Conservation (phyloP, 2,329 filamentous ascomycete species). For the Sporothrix mexicana region DNA sequence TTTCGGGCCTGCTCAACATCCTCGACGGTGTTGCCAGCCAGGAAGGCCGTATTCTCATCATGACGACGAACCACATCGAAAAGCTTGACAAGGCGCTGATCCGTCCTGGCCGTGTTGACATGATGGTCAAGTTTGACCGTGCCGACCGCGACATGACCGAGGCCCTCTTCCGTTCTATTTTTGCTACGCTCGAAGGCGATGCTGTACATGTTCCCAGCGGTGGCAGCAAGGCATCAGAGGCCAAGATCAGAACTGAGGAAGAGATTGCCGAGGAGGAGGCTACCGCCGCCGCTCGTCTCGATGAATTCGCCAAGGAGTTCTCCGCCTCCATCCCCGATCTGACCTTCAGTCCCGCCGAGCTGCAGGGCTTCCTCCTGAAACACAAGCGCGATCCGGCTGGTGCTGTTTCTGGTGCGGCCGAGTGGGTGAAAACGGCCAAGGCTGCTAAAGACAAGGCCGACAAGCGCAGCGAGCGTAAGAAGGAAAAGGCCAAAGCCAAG, state of each 20-base stretch:
- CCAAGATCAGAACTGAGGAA: conserved; percentile 42
- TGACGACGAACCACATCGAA: conserved; percentile 69
- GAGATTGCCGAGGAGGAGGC: conserved; percentile 39
- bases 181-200: conserved; percentile 58
- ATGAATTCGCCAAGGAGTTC: conserved; percentile 56
- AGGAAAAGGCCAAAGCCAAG: conserved; percentile 47
- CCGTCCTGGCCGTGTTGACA: conserved; percentile 66
- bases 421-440: conserved; percentile 58
- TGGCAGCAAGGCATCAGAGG: neutral
- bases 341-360: conserved; percentile 65
- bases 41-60: conserved; percentile 67
- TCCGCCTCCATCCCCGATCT: conserved; percentile 57
- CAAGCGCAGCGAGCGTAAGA: conserved; percentile 47
- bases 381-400: conserved; percentile 59
- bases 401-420: conserved; percentile 54
- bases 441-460: conserved; percentile 55
- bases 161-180: conserved; percentile 65
- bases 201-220: conserved; percentile 40
- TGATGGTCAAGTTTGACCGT: conserved; percentile 61
- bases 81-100: conserved; percentile 67
- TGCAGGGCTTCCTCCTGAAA: conserved; percentile 64
- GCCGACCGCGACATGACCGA: conserved; percentile 59
- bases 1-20: conserved; percentile 80
- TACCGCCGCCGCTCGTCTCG: conserved; percentile 50
- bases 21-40: conserved; percentile 75